Evolutionary conservation across 1,284 basidiomycete genomes (phyloP), one percentile per base, ranked within the genome.

Genomic region (Fomitopsis palustris): DNA sequence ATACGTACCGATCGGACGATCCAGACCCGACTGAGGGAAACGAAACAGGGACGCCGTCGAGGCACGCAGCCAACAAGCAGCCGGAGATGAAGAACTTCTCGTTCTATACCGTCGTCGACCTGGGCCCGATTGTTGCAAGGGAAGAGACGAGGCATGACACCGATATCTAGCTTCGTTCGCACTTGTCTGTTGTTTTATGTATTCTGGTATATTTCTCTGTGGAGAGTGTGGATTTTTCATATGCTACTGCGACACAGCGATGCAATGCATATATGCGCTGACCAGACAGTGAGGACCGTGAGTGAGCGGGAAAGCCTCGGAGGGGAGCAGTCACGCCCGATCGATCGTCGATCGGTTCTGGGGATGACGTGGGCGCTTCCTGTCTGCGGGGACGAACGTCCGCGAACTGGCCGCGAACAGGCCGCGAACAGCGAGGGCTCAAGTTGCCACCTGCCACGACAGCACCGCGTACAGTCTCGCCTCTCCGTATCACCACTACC

Each of bases 1-100:
- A 94, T 72, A 96, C 93, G 0, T 97, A 98, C 72, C 85, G 90
- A 37, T 90, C 91, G 0, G 95, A 96, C 68, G 95, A 96, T 60
- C 80, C 87, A 0, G 69, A 70, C 33, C 78, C 83, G 3, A 81
- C 83, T 6, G 84, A 85, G 8, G 86, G 87, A 55, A 80, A 82
- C 64, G 82, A 82, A 38, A 75, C 70, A 33, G 79, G 76, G 19
- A 83, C 81, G 16, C 76, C 80, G 17, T 82, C 81, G 43, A 73
- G 74, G 33, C 70, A 75, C 35, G 69, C 69, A n/a, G 66, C 81
- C 39, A 64, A 52, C 59, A 69, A 81, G 61, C 72, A 73, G 1
- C 81, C 85, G 5, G 88, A 92, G 70, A 84, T 87, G 68, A 95
- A 94, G 77, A 92, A 89, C 12, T 94, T 94, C 72, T 85, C 88